Conservation (phyloP, 768 basidiomycete genomes). For the Tulasnella sp. region DNA sequence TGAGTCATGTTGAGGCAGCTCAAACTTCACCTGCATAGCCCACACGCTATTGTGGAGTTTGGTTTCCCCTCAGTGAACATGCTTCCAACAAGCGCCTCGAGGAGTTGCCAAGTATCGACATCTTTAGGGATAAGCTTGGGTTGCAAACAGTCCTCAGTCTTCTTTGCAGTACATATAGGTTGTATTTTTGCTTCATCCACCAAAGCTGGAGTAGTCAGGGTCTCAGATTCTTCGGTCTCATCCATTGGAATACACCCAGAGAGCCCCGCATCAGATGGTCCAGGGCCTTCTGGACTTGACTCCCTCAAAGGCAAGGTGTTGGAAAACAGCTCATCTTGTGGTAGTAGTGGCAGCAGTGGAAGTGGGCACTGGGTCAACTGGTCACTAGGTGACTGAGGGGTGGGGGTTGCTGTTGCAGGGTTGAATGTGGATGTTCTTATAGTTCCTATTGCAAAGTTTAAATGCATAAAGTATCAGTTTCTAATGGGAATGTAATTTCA, state of each 20-base stretch:
- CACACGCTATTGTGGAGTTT: not conserved
- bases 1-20: not conserved
- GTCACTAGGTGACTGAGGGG: too few species aligned
- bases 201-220: too few species aligned
- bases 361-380: too few species aligned
- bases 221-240: too few species aligned
- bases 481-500: too few species aligned
- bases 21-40: not conserved
- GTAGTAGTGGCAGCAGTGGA: not conserved
- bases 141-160: too few species aligned
- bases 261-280: not conserved
- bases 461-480: too few species aligned
- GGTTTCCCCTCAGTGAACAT: not conserved
- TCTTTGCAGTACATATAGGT: too few species aligned
- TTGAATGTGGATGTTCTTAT: too few species aligned
- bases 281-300: not conserved
- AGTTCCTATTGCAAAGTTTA: too few species aligned
- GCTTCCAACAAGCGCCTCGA: not conserved
- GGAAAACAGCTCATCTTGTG: not conserved
- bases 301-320: not conserved
- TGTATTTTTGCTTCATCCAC: too few species aligned
- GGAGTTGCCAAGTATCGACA: not conserved
- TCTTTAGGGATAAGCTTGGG: not conserved
- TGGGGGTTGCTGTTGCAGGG: too few species aligned
- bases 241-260: not conserved